phyloP scores from a whole-genome alignment of 768 basidiomycete species.

The Psilocybe sp. region DNA sequence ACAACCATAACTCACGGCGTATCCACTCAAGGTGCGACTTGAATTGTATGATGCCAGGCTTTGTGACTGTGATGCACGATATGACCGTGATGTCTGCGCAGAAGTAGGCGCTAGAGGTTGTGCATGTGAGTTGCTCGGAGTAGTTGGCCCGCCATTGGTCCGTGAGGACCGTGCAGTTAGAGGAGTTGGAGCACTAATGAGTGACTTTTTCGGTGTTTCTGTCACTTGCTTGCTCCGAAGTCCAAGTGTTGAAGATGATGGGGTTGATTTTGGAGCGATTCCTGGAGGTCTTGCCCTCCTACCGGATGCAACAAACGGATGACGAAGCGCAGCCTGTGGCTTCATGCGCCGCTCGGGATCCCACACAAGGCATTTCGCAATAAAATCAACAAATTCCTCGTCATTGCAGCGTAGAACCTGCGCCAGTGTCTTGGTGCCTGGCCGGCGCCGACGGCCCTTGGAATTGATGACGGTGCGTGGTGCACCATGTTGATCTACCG shows the following conservation, averaged over 20 bases:
- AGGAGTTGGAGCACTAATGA: slow-evolving; percentile 87
- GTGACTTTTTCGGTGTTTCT: slow-evolving; percentile 84
- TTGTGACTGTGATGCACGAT: slow-evolving; percentile 67
- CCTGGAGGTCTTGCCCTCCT: slow-evolving; percentile 48
- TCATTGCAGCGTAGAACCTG: slow-evolving; percentile 92
- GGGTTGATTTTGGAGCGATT: slow-evolving; percentile 48
- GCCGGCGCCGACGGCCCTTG: slow-evolving; percentile 89
- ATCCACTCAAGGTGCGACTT: slow-evolving; percentile 69
- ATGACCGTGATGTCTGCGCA: slow-evolving; percentile 64
- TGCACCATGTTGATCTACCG: slow-evolving; percentile 83
- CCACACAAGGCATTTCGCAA: slow-evolving; percentile 96
- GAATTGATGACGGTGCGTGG: slow-evolving; percentile 95
- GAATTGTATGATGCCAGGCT: slow-evolving; percentile 72
- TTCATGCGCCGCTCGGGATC: slow-evolving; percentile 96
- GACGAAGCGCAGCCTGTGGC: slow-evolving; percentile 88
- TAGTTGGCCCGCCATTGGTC: slow-evolving; percentile 53
- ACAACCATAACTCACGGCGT: slow-evolving; percentile 48
- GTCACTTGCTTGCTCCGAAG: slow-evolving; percentile 51
- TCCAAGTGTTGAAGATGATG: slow-evolving; percentile 58
- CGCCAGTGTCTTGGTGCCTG: slow-evolving; percentile 85
- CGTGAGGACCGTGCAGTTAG: slow-evolving; percentile 75
- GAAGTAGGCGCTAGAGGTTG: slow-evolving; percentile 53
- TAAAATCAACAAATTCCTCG: slow-evolving; percentile 95
- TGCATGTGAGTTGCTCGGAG: slow-evolving; percentile 55
- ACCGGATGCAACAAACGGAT: slow-evolving; percentile 80